Conservation (phyloP, 768 basidiomycete species). For the Gymnopilus junonius region DNA sequence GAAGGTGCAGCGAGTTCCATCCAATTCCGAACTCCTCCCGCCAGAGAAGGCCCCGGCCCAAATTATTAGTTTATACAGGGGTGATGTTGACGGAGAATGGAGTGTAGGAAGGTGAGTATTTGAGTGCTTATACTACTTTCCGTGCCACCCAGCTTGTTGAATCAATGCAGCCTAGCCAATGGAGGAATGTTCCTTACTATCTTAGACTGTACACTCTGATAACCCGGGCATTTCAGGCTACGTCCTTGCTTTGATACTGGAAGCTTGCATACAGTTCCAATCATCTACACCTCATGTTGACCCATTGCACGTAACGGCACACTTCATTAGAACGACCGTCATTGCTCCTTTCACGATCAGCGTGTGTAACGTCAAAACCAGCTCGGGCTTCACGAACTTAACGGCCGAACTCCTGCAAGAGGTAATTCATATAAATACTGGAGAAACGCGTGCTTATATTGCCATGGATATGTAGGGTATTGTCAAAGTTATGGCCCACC, state of each 20-base stretch:
- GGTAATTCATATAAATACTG: constrained; percentile 32
- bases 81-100: constrained; percentile 52
- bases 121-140: too few species aligned
- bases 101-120: constrained; percentile 44
- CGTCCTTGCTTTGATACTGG: constrained; percentile 54
- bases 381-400: constrained; percentile 61
- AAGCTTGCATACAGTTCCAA: constrained; percentile 60
- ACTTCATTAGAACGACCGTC: constrained; percentile 54
- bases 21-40: constrained; percentile 1
- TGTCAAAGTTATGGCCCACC: constrained; percentile 53
- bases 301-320: constrained; percentile 62
- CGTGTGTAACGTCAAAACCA: constrained; percentile 50
- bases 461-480: constrained; percentile 38
- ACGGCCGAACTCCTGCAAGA: constrained; percentile 61
- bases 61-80: constrained; percentile 30
- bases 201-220: not conserved
- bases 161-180: constrained; percentile 48
- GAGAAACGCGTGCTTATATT: not conserved
- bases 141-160: not conserved
- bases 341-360: constrained; percentile 49
- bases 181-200: constrained; percentile 42
- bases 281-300: constrained; percentile 51
- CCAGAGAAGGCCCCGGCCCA: constrained; percentile 5
- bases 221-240: constrained; percentile 48
- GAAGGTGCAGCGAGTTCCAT: constrained; percentile 20